Evolutionary conservation across 2,329 filamentous ascomycete genomes (phyloP).

Genomic region (Coleophoma eucalyptorum): DNA sequence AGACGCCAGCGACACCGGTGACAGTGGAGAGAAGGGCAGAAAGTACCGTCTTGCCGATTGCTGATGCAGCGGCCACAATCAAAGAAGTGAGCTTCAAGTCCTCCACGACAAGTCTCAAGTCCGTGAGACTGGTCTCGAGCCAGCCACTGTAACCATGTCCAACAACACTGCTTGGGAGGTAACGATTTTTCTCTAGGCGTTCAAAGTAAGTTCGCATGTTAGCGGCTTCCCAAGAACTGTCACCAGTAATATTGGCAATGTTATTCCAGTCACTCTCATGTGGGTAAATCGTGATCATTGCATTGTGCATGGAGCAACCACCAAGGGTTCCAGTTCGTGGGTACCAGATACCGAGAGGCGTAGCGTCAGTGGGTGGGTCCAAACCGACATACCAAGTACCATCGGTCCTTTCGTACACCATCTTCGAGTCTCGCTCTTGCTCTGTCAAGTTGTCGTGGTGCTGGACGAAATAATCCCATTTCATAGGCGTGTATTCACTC

Average conservation of each 20-base stretch:
- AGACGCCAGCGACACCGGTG: constrained; percentile 6
- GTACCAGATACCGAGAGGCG: constrained; percentile 22
- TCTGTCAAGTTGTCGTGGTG: constrained; percentile 8
- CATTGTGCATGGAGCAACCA: constrained; percentile 20
- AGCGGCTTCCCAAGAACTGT: constrained; percentile 9
- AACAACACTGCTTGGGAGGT: constrained; percentile 6
- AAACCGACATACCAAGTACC: constrained; percentile 20
- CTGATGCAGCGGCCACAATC: constrained; percentile 5
- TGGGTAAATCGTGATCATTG: constrained; percentile 15
- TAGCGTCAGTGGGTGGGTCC: constrained; percentile 18
- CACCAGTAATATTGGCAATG: constrained; percentile 18
- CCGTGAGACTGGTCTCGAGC: constrained; percentile 16
- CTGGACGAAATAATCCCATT: constrained; percentile 43
- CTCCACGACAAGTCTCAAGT: constrained; percentile 1
- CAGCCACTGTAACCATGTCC: constrained; percentile 14
- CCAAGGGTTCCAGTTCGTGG: constrained; percentile 26
- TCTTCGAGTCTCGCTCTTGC: constrained; percentile 12
- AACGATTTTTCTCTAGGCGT: constrained; percentile 4
- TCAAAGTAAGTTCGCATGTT: constrained; percentile 8
- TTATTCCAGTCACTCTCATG: constrained; percentile 17
- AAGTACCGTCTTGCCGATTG: constrained; percentile 5
- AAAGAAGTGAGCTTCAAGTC: constrained; percentile 5
- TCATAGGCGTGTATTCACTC: constrained; percentile 41
- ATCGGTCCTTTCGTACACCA: constrained; percentile 31
- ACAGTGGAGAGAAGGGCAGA: not conserved